Base-by-base conservation (phyloP, 805 yeast species). In the Saturnispora diversa region DNA sequence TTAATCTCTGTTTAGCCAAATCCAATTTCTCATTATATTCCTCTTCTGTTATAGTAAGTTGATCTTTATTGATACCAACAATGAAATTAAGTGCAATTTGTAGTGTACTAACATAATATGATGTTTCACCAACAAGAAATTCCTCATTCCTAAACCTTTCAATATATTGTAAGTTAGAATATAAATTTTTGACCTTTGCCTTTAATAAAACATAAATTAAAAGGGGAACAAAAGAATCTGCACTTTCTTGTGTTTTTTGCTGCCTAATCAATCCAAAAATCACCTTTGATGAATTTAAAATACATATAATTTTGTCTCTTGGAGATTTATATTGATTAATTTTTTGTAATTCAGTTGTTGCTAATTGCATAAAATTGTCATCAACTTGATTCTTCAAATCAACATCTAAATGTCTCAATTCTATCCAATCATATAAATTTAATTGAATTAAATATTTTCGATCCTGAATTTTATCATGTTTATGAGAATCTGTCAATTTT, bases 141-240 rank as follows among this genome's bases (percentile, higher is more conserved):
- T 76, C 84, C 6, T 75, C 77, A 41, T 75, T 77, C 48, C 97
- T 65, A 58, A 83, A 92, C 38, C 92, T 67, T 57, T 87, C 95
- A 48, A 92, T 85, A 59, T 86, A 92, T 44, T 74, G 75, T 44
- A 88, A 61, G 55, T 90, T 90, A 8, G 95, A 84, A 12, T 75
- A 70, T n/a, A 92, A 60, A 49, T 76, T 63, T 29, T 63, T 64
- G 1, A 86, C 76, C 42, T 75, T 74, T 2, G 90, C 77, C 50
- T 77, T 79, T 34, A 90, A 58, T 2, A 88, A 72, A 9, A 90
- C 82, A 50, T 78, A 80, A 20, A 92, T 86, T 39, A 92, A 64
- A 31, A 90, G 58, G 0, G 99, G 98, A n/a, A 92, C 72, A 59
- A 92, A 92, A 28, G 84, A 76, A 61, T 92, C 99, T 0, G 99